phyloP scores from a whole-genome alignment of 2,329 filamentous ascomycete genomes.

The Arthrobotrys megalospora region DNA sequence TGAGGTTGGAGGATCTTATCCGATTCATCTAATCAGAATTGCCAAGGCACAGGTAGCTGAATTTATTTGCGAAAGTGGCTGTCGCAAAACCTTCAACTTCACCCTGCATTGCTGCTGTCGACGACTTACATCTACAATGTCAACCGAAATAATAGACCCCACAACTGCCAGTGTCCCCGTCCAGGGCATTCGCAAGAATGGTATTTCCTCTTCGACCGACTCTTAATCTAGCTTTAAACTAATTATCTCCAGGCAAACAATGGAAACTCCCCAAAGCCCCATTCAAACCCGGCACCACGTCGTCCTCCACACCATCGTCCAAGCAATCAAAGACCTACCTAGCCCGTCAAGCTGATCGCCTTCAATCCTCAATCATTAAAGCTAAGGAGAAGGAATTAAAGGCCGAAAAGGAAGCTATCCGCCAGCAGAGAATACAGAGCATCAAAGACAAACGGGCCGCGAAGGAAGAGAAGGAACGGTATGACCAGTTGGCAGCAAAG shows the following conservation, averaged over 20 bases:
- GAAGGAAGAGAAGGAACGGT: constrained; percentile 93
- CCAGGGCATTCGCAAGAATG: constrained; percentile 86
- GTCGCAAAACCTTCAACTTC: constrained; percentile 42
- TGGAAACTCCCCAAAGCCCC: constrained; percentile 89
- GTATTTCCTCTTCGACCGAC: constrained; percentile 69
- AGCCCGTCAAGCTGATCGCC: constrained; percentile 42
- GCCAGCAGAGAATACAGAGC: constrained; percentile 82
- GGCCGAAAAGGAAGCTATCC: constrained; percentile 91
- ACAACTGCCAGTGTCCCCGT: constrained; percentile 66
- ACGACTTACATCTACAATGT: constrained; percentile 48
- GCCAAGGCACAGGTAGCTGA: constrained; percentile 1
- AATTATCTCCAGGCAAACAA: constrained; percentile 80
- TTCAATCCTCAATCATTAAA: constrained; percentile 77
- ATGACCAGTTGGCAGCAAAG: constrained; percentile 94
- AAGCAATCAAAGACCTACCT: constrained; percentile 77
- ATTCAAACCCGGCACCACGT: constrained; percentile 80
- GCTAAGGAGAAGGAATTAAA: constrained; percentile 96
- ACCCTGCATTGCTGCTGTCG: background rate
- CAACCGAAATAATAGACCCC: constrained; percentile 66
- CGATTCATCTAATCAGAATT: constrained; percentile 1
- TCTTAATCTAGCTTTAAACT: constrained; percentile 49
- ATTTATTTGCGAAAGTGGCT: constrained; percentile 10
- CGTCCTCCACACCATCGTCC: constrained; percentile 81
- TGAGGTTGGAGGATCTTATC: constrained; percentile 20
- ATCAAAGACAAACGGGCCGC: constrained; percentile 88